Base-by-base conservation (phyloP, 1,284 basidiomycete genomes). In the Irpex sp. region DNA sequence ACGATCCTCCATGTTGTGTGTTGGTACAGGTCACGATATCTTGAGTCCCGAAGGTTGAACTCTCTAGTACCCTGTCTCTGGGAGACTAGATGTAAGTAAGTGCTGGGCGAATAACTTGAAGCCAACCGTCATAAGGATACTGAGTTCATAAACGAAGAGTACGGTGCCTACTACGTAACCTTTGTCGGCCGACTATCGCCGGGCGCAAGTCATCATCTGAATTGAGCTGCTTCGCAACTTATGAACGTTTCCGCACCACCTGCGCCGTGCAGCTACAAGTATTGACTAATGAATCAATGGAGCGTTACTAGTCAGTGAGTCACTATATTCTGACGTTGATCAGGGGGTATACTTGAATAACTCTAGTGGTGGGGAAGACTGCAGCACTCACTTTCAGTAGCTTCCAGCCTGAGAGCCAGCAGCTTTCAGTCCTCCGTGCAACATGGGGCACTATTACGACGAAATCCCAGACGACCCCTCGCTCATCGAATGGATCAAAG, bases 391-490 rank as follows among this genome's bases (percentile, higher is more conserved):
- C 13, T 15, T 34, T 34, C 31, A 34, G 31, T 34, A 34, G 31
- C 31, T 34, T 34, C 31, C 31, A 34, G 31, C 31, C 31, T 34
- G 31, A 34, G 31, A 34, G 31, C 31, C 31, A 6, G 31, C 31
- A 34, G 31, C 31, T 7, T 34, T 6, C 31, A 34, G 31, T 34
- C 44, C 44, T 47, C n/a, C 4, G n/a, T 47, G n/a, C 6, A n/a
- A 47, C 15, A 86, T 85, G 84, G 82, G 72, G 58, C 73, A 81
- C 55, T 80, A 78, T 68, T 82, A 75, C 70, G 77, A 82, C 62
- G 73, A 75, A 5, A 84, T 85, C 44, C 84, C 84, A 0, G 60
- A 65, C 49, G 58, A 65, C 34, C 69, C 76, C 2, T 71, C 74
- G 58, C 67, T 81, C 58, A 66, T 82, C 58, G 70, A 77, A 60